These are phyloP conservation scores for Suhomyces emberorum DNA, from an alignment of 805 yeast species.

Conservation along the genomic window DNA sequence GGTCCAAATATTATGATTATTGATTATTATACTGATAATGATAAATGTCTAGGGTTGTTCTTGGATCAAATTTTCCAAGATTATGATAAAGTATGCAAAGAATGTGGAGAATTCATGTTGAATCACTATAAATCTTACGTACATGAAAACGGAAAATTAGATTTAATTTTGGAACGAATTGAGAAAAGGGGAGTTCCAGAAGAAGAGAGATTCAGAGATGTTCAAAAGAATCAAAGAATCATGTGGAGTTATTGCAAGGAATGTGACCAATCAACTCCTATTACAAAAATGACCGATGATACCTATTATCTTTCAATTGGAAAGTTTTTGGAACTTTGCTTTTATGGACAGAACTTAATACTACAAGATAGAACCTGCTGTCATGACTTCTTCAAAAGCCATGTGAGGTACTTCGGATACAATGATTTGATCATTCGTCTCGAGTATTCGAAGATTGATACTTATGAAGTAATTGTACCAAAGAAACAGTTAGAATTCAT, in stretches of 20 bases:
- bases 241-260: constrained; percentile 90
- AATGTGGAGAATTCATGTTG: constrained; percentile 66
- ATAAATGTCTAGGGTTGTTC: constrained; percentile 84
- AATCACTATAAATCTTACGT: constrained; percentile 86
- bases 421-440: constrained; percentile 75
- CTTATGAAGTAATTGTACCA: constrained; percentile 79
- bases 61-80: constrained; percentile 75
- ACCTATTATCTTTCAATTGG: constrained; percentile 93
- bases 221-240: constrained; percentile 51
- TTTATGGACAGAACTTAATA: constrained; percentile 52
- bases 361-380: constrained; percentile 53
- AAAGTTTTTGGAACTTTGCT: constrained; percentile 80
- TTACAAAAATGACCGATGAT: constrained; percentile 75
- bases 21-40: constrained; percentile 88
- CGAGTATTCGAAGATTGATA: constrained; percentile 71
- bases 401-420: constrained; percentile 78
- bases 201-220: background rate
- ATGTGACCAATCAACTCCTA: constrained; percentile 74
- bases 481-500: constrained; percentile 67
- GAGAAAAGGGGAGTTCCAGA: constrained; percentile 13
- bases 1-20: constrained; percentile 86
- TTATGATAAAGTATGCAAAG: constrained; percentile 67
- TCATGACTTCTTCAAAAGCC: constrained; percentile 80
- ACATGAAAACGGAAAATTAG: constrained; percentile 82
- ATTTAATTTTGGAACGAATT: constrained; percentile 62